Evolutionary conservation across 495 filamentous ascomycete genomes (phyloP).

Genomic region (Astrocystis sublimbata): DNA sequence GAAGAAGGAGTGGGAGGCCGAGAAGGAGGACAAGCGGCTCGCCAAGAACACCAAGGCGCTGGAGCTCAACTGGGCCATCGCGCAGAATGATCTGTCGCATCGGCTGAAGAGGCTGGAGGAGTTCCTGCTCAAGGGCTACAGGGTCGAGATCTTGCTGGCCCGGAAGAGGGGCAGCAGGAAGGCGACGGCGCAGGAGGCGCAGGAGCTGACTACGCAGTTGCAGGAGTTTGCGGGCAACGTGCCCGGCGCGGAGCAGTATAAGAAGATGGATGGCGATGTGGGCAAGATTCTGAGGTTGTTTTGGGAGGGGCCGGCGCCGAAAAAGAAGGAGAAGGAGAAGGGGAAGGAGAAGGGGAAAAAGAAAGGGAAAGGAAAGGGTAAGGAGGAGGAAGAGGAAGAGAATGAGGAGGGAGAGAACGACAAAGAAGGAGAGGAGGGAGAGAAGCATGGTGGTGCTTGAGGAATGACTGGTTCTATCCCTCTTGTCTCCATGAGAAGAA

Average conservation of each 20-base stretch:
- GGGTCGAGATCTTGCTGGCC: conserved; percentile 63
- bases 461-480: too few relatives aligned
- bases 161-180: conserved; percentile 34
- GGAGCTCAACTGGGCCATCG: conserved; percentile 85
- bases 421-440: too few relatives aligned
- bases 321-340: conserved; percentile 21
- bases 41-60: conserved; percentile 60
- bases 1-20: conserved; percentile 24
- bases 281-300: conserved; percentile 34
- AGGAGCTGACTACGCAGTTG: conserved; percentile 35
- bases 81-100: conserved; percentile 63
- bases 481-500: too few relatives aligned
- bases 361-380: neutral
- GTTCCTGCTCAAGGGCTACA: conserved; percentile 64
- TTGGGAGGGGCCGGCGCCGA: conserved; percentile 35
- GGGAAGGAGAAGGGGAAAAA: neutral
- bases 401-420: too few relatives aligned
- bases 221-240: conserved; percentile 29
- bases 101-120: conserved; percentile 57
- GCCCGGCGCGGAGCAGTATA: conserved; percentile 40
- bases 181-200: conserved; percentile 38
- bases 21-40: conserved; percentile 24
- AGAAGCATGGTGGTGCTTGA: too few relatives aligned
- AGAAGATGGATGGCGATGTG: conserved; percentile 42
- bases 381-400: neutral